Conservation (phyloP, 169 alveolate genomes). For the Plasmodium vivax region DNA sequence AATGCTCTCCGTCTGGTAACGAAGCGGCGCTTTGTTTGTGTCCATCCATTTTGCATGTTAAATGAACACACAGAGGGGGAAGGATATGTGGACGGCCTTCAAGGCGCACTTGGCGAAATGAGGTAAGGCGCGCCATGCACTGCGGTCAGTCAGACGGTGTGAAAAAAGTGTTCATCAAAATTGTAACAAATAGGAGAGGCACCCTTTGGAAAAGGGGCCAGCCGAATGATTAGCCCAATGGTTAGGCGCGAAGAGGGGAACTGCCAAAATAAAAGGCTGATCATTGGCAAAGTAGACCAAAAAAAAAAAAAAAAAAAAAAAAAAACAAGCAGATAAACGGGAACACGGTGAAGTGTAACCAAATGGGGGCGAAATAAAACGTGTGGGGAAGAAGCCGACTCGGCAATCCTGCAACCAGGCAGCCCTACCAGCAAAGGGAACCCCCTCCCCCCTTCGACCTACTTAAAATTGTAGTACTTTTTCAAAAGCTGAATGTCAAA, state of each 20-base stretch:
- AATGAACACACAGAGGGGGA: neutral
- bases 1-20: neutral
- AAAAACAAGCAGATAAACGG: neutral
- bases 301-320: slow-evolving; percentile 11
- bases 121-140: neutral
- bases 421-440: neutral
- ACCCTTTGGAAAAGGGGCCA: neutral
- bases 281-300: neutral
- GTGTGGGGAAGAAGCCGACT: neutral
- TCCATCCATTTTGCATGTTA: neutral
- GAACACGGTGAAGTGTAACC: neutral
- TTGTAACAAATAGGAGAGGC: neutral
- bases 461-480: slow-evolving; percentile 58
- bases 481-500: slow-evolving; percentile 72
- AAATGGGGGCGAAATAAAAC: neutral
- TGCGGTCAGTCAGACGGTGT: neutral
- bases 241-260: neutral
- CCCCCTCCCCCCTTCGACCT: neutral
- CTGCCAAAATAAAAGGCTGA: neutral
- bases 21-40: neutral
- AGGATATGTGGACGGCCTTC: neutral
- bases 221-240: neutral
- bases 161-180: neutral
- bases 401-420: neutral
- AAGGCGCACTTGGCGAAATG: neutral